These are phyloP conservation scores for Penicillium sp. DNA, from an alignment of 2,329 filamentous ascomycete genomes.

Conservation along the genomic window DNA sequence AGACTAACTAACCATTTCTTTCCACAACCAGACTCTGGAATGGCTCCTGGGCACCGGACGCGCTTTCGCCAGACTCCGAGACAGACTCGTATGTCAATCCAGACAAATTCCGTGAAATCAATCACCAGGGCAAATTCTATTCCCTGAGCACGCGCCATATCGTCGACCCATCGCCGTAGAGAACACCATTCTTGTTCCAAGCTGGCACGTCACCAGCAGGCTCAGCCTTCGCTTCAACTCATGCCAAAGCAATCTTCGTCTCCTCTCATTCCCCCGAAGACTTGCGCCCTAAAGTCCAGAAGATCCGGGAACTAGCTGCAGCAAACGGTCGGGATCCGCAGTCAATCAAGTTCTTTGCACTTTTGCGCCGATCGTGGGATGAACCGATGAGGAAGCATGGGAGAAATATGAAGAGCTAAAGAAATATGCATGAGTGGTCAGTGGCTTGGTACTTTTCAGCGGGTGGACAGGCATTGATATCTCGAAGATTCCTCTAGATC, in stretches of 20 bases:
- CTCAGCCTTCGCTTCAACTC: conserved; percentile 61
- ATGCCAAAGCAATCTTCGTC: conserved; percentile 68
- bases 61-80: conserved; percentile 59
- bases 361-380: conserved; percentile 57
- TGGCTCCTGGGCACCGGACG: conserved; percentile 64
- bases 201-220: conserved; percentile 66
- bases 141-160: conserved; percentile 55
- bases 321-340: conserved; percentile 61
- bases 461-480: conserved; percentile 68
- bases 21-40: conserved; percentile 56
- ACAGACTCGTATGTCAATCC: conserved; percentile 65
- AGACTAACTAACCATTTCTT: background rate
- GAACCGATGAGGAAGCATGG: conserved; percentile 58
- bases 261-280: conserved; percentile 59
- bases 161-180: conserved; percentile 62
- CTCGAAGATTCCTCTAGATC: conserved; percentile 62
- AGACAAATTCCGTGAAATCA: conserved; percentile 64
- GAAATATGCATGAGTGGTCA: conserved; percentile 60
- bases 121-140: conserved; percentile 65
- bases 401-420: conserved; percentile 59
- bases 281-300: conserved; percentile 58
- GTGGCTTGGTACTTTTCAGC: conserved; percentile 62
- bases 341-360: conserved; percentile 63
- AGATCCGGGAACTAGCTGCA: conserved; percentile 59
- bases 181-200: conserved; percentile 65